Percentiles rank a stretch among this genome's conserved stretches.
phyloP scores from a whole-genome alignment of 2,329 filamentous ascomycete species.

The Fusarium marasasianum region DNA sequence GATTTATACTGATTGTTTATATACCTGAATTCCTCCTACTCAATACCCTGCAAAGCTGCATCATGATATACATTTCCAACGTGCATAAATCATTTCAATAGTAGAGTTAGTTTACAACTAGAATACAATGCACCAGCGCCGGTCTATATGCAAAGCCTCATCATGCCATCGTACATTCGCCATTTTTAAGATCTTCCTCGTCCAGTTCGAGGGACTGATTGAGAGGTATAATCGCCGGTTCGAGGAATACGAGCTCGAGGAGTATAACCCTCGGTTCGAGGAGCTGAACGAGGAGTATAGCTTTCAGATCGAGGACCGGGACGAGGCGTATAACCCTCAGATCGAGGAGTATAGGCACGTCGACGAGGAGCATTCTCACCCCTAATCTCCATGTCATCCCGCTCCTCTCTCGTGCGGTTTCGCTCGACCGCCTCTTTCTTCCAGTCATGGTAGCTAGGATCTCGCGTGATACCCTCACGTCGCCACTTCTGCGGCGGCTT shows the following conservation, averaged over 20 bases:
- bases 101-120: conserved; percentile 33
- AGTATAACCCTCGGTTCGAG: neutral
- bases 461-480: conserved; percentile 59
- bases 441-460: conserved; percentile 54
- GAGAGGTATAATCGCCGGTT: neutral
- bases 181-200: conserved; percentile 10
- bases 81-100: conserved; percentile 24
- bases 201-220: neutral
- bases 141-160: conserved; percentile 25
- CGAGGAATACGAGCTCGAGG: neutral
- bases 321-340: neutral
- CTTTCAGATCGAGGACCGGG: neutral
- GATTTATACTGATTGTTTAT: neutral
- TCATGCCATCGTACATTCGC: conserved; percentile 19
- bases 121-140: conserved; percentile 26
- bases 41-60: neutral
- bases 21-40: too few relatives aligned
- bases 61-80: neutral
- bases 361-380: neutral
- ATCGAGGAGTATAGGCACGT: neutral
- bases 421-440: conserved; percentile 42
- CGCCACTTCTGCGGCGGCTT: conserved; percentile 72
- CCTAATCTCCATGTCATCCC: conserved; percentile 37
- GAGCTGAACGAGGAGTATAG: neutral
- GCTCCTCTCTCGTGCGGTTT: conserved; percentile 46